Evolutionary conservation across 331 rosid genomes (phyloP).

Genomic region (Ulmus americana): DNA sequence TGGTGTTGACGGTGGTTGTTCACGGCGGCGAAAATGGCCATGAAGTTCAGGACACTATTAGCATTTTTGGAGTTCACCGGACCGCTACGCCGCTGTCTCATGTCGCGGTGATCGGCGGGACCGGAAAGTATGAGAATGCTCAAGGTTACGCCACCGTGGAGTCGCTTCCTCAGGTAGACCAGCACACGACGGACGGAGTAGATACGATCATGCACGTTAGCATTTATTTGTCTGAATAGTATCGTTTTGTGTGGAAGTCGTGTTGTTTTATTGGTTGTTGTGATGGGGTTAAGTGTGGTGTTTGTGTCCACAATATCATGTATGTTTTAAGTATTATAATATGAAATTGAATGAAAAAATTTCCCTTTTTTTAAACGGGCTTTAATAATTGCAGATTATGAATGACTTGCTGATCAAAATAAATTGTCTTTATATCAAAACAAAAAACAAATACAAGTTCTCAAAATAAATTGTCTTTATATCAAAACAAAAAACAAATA

Average conservation of each 20-base stretch:
- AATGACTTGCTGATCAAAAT: too few relatives aligned
- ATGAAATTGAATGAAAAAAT: constrained; percentile 1
- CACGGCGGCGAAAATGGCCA: constrained; percentile 30
- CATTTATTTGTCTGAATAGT: constrained; percentile 41
- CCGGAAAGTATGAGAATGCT: constrained; percentile 79
- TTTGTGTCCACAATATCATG: neutral
- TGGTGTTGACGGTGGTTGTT: constrained; percentile 44
- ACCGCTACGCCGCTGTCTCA: constrained; percentile 52
- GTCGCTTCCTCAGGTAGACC: constrained; percentile 56
- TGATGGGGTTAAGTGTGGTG: neutral
- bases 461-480: too few relatives aligned
- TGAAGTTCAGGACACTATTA: constrained; percentile 57
- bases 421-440: too few relatives aligned
- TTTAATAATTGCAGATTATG: too few relatives aligned
- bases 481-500: too few relatives aligned
- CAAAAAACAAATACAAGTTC: too few relatives aligned
- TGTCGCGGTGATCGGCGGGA: constrained; percentile 74
- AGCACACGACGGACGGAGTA: constrained; percentile 69
- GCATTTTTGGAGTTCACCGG: constrained; percentile 79
- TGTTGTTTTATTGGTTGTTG: constrained; percentile 11
- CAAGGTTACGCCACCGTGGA: constrained; percentile 73
- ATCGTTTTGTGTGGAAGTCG: neutral
- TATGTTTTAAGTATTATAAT: neutral
- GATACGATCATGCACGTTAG: constrained; percentile 66
- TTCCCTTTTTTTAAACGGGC: neutral